Conservation (phyloP, 441 rosid species). For the Hura crepitans region DNA sequence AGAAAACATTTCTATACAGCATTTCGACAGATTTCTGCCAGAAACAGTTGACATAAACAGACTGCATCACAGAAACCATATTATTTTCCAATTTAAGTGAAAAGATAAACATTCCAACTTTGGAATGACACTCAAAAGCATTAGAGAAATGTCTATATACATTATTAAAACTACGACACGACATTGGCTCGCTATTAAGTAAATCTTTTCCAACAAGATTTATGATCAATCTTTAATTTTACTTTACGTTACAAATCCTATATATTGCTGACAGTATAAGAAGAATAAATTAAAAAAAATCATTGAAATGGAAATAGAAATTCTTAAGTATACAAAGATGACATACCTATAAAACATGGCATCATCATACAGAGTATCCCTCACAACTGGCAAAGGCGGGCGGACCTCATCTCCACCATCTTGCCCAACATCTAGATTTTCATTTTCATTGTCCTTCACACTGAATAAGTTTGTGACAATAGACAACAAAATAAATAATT, state of each 20-base stretch:
- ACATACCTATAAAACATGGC: conserved; percentile 55
- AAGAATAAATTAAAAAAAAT: background rate
- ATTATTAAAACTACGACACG: background rate
- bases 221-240: background rate
- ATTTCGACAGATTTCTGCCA: background rate
- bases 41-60: background rate
- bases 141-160: background rate
- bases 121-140: background rate
- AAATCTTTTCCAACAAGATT: background rate
- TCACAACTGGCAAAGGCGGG: conserved; percentile 84
- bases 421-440: conserved; percentile 34
- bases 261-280: background rate
- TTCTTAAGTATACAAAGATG: background rate
- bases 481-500: conserved; percentile 2
- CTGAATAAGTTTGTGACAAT: conserved; percentile 32
- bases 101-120: background rate
- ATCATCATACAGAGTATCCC: conserved; percentile 91
- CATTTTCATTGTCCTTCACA: conserved; percentile 33
- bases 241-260: background rate
- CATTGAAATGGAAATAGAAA: background rate
- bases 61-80: background rate
- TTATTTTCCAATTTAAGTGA: background rate
- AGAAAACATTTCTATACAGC: background rate
- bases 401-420: conserved; percentile 69
- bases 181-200: background rate